Evolutionary conservation across 129 eudicot species (phyloP).

Genomic region (Cynara cardunculus): DNA sequence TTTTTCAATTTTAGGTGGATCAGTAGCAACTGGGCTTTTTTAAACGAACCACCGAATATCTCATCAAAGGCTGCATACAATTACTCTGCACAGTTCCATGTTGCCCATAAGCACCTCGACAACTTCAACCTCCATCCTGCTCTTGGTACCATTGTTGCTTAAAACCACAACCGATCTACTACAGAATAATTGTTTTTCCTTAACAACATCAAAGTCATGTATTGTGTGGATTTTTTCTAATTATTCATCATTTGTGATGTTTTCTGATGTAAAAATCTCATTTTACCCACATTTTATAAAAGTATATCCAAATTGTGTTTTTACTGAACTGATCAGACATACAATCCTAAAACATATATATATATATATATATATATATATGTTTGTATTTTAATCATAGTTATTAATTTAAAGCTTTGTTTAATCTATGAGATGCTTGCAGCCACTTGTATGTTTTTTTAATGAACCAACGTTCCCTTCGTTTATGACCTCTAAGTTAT

Average conservation of each 20-base stretch:
- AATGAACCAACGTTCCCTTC: neutral
- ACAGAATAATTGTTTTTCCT: neutral
- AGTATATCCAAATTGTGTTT: neutral
- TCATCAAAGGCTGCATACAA: slow-evolving; percentile 14
- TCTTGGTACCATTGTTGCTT: slow-evolving; percentile 3
- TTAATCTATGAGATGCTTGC: neutral
- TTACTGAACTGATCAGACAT: neutral
- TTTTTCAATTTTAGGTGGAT: slow-evolving; percentile 26
- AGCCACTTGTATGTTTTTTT: neutral
- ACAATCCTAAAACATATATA: neutral
- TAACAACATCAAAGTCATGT: neutral
- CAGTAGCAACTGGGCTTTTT: slow-evolving; percentile 37
- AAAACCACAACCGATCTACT: neutral
- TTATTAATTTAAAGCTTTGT: neutral
- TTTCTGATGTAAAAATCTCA: slow-evolving; percentile 2
- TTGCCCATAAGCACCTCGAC: slow-evolving; percentile 20
- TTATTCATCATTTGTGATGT: neutral
- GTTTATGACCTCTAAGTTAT: neutral
- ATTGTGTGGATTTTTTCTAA: neutral
- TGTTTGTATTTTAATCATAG: neutral
- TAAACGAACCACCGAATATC: slow-evolving; percentile 31
- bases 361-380: too few relatives aligned
- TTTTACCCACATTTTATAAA: neutral
- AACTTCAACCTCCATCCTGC: neutral
- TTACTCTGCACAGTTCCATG: slow-evolving; percentile 29